Percentiles rank a stretch among this genome's conserved stretches.
These are phyloP conservation scores for Kwoniella dejecticola DNA, from an alignment of 768 basidiomycete genomes.

Conservation along the genomic window DNA sequence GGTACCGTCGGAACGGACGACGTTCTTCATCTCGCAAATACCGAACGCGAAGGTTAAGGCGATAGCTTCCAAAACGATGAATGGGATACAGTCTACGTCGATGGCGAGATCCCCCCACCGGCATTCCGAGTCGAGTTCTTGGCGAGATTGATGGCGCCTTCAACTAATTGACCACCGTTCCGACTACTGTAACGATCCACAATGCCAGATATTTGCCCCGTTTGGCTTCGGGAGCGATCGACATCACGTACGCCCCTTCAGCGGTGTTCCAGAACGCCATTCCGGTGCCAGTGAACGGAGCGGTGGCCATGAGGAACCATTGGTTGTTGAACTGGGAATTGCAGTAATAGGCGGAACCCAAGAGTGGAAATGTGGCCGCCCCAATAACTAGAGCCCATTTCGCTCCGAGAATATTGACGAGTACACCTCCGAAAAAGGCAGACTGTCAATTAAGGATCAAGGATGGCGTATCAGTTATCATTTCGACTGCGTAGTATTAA, in stretches of 20 bases:
- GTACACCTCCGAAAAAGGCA: conserved; percentile 37
- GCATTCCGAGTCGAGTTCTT: conserved; percentile 9
- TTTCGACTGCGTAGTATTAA: no score
- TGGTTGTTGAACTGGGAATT: conserved; percentile 10
- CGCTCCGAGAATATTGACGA: conserved; percentile 42
- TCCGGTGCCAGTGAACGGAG: conserved; percentile 21
- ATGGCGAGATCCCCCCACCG: conserved; percentile 2
- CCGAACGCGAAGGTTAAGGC: conserved; percentile 12
- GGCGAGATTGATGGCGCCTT: conserved; percentile 24
- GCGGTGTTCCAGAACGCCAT: conserved; percentile 13
- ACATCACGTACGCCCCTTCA: conserved; percentile 28
- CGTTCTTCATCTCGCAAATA: conserved; percentile 12
- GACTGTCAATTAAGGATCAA: conserved; percentile 8
- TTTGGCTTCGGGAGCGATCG: conserved; percentile 12
- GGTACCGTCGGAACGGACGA: conserved; percentile 30
- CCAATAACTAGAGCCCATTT: conserved; percentile 33
- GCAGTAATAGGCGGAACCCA: conserved; percentile 4
- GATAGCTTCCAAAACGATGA: conserved; percentile 13
- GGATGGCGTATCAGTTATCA: no score
- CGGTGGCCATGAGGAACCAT: conserved; percentile 1
- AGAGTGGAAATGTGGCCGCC: conserved; percentile 16
- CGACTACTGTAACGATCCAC: conserved; percentile 28
- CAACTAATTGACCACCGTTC: conserved; percentile 17
- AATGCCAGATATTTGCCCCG: conserved; percentile 31
- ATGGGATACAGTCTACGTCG: conserved; percentile 18